phyloP scores from a whole-genome alignment of 768 basidiomycete genomes.

The Melanogaster broomeanus region DNA sequence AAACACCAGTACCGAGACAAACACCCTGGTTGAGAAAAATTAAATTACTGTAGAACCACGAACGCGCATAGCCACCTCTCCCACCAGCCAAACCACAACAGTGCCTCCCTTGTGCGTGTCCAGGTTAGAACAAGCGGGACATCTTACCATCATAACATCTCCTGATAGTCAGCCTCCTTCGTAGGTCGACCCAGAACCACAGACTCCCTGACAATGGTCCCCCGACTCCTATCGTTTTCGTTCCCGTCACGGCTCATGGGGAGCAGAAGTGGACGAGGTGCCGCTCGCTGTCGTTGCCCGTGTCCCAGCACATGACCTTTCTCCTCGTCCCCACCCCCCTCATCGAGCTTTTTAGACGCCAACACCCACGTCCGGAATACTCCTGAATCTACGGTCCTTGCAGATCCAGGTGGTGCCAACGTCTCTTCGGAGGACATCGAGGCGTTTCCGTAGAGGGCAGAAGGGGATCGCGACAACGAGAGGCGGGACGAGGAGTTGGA shows the following conservation, averaged over 20 bases:
- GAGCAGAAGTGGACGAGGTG: neutral
- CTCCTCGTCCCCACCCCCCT: neutral
- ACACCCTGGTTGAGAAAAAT: no score
- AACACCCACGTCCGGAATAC: conserved; percentile 6
- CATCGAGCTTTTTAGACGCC: neutral
- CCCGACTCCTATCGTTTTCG: neutral
- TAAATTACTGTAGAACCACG: no score
- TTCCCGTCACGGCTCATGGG: neutral
- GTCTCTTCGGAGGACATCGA: neutral
- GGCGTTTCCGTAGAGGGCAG: neutral
- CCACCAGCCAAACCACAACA: no score
- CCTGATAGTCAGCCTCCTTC: no score
- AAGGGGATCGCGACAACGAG: neutral
- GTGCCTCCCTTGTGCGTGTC: no score
- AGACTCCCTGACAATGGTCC: neutral
- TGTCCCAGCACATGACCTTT: neutral
- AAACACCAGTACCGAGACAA: no score
- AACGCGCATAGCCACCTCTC: no score
- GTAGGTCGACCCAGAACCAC: neutral
- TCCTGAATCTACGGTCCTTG: neutral
- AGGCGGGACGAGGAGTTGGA: neutral
- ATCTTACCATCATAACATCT: no score
- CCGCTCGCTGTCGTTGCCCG: neutral
- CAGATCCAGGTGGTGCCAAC: neutral
- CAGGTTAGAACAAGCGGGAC: no score